Evolutionary conservation across 805 yeast species (phyloP), one percentile per base, ranked within the genome.

Genomic region (Schizosaccharomyces octosporus): DNA sequence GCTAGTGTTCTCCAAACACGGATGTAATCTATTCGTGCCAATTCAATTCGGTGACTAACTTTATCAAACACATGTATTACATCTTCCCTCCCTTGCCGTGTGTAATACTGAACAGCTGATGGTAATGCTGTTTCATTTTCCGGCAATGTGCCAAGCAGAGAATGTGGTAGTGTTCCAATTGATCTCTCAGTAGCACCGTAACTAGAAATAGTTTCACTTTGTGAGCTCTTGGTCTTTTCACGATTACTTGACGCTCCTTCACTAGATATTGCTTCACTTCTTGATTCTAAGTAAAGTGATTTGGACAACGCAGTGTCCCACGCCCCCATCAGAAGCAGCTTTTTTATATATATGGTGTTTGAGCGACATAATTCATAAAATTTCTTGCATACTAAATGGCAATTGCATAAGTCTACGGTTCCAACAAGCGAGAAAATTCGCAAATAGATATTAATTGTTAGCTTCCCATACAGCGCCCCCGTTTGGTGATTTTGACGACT

Each of bases 1-100:
- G 67, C 70, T 54, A 79, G 68, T 19, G 74, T 67, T 51, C 69
- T 68, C 63, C 74, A 71, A 15, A 80, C 55, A 17, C 27, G n/a
- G 5, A 51, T 21, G n/a, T 24, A 51, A 29, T 51, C 57, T 29
- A 24, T 17, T 11, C 57, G 21, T n/a, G 57, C 57, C 11, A 51
- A 3, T 51, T 51, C 57, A 24, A 51, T 29, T 9, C 57, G 11
- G n/a, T 51, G 15, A 51, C 36, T 21, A 7, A 51, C 36, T 19
- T 13, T 17, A n/a, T 51, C 36, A 6, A 51, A 51, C 5, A 51
- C 57, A 19, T 21, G 19, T 13, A 51, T 5, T 9, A 51, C 57
- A 17, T 17, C 36, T 24, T 51, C 31, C 17, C 27, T 51, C 5
- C 57, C 57, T 51, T 29, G 36, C 13, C 1, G 29, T 24, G 57